Conservation (phyloP, 139 green algal species). For the Tetradesmus obliquus region DNA sequence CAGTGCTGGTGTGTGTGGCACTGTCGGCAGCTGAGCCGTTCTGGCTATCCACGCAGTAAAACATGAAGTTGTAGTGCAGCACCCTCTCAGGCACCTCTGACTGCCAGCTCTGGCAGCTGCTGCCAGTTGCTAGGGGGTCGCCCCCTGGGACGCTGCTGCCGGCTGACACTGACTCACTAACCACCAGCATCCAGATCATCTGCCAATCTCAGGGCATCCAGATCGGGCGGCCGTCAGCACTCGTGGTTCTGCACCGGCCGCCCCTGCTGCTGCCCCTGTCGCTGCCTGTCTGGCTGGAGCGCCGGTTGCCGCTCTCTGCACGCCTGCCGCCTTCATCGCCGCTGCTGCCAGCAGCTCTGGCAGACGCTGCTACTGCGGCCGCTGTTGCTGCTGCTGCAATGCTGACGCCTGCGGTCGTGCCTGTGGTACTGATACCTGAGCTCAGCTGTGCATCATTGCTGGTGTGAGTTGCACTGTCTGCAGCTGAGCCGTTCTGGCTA, state of each 20-base stretch:
- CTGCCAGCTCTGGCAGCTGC: background rate
- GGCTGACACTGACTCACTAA: background rate
- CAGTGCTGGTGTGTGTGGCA: background rate
- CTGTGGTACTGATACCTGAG: background rate
- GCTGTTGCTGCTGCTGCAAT: background rate
- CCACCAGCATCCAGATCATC: no score
- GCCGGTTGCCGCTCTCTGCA: no score
- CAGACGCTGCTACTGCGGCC: background rate
- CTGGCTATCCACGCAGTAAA: background rate
- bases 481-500: background rate
- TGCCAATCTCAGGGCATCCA: no score
- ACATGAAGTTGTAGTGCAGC: background rate
- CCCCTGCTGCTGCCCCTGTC: background rate
- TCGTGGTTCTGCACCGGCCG: no score
- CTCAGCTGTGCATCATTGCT: background rate
- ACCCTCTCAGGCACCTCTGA: background rate
- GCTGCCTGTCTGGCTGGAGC: background rate
- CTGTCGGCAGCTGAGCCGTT: background rate
- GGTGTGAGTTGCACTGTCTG: background rate
- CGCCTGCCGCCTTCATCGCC: background rate
- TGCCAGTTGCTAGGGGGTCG: background rate
- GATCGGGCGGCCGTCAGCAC: no score
- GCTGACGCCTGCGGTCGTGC: background rate
- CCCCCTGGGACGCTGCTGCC: background rate
- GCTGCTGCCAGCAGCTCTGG: background rate